phyloP scores from a whole-genome alignment of 192 early-diverging fungal genomes.

The Rhizophlyctis rosea region DNA sequence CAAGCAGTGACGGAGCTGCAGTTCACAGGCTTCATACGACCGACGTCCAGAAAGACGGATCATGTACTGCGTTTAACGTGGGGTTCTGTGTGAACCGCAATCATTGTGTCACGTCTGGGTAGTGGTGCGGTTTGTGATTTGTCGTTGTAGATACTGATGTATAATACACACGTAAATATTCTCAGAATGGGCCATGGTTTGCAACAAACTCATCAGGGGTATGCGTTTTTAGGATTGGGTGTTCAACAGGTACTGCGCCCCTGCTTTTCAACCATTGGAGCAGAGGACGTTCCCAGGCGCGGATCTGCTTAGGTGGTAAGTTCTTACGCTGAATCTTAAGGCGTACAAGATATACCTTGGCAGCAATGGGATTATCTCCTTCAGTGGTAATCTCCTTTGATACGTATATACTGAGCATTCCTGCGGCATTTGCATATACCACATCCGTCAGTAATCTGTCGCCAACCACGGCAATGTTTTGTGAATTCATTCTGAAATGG shows the following conservation, averaged over 20 bases:
- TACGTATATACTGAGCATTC: conserved; percentile 70
- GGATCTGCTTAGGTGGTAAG: conserved; percentile 7
- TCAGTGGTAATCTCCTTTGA: conserved; percentile 63
- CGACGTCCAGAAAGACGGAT: conserved; percentile 87
- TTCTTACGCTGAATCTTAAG: background rate
- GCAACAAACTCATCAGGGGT: conserved; percentile 9
- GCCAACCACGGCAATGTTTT: conserved; percentile 73
- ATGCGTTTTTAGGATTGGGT: conserved; percentile 4
- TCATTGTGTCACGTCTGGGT: too few relatives aligned
- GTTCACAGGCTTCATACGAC: conserved; percentile 85
- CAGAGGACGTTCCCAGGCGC: conserved; percentile 9
- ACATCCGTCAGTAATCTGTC: conserved; percentile 87
- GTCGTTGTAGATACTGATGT: background rate
- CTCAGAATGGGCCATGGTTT: background rate
- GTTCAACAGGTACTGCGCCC: conserved; percentile 5
- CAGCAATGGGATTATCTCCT: conserved; percentile 76
- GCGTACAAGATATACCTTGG: conserved; percentile 15
- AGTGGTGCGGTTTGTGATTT: too few relatives aligned
- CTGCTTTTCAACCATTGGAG: conserved; percentile 8
- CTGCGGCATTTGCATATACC: conserved; percentile 74
- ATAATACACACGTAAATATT: too few relatives aligned
- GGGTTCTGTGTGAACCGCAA: conserved; percentile 7
- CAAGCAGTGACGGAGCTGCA: conserved; percentile 81
- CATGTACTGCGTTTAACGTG: conserved; percentile 85
- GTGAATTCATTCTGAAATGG: conserved; percentile 44